Percentiles rank a stretch among this genome's conserved stretches.
Conservation (phyloP, 1,284 basidiomycete genomes). For the Leccinum subrobustum region DNA sequence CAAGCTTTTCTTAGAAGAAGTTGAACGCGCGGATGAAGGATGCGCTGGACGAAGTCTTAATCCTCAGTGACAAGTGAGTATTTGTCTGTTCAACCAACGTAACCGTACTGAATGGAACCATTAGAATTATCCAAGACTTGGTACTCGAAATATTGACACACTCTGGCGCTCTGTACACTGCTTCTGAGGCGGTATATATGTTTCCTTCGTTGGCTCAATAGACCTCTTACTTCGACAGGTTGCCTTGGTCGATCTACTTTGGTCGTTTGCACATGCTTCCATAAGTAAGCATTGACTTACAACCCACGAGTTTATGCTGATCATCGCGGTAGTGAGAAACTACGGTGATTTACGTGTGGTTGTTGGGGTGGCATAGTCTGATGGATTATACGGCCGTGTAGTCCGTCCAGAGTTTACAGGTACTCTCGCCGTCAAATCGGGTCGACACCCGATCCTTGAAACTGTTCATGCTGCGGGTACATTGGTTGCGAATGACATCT, state of each 20-base stretch:
- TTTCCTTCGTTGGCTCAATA: neutral
- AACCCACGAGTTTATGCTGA: neutral
- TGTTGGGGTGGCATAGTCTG: neutral
- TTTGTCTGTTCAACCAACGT: neutral
- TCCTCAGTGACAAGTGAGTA: conserved; percentile 72
- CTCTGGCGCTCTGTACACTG: conserved; percentile 78
- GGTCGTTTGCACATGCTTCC: conserved; percentile 81
- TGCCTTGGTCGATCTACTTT: conserved; percentile 82
- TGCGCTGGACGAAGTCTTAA: conserved; percentile 77
- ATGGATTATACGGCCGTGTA: conserved; percentile 30
- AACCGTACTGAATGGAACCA: neutral
- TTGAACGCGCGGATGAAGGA: conserved; percentile 83
- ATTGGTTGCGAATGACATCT: conserved; percentile 85
- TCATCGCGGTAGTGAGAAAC: conserved; percentile 53
- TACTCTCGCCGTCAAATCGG: conserved; percentile 82
- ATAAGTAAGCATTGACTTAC: conserved; percentile 51
- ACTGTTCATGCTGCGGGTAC: conserved; percentile 64
- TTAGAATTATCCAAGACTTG: conserved; percentile 74
- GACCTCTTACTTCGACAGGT: conserved; percentile 43
- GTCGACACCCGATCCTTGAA: conserved; percentile 86
- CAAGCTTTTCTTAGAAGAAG: conserved; percentile 53
- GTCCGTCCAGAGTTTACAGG: conserved; percentile 87
- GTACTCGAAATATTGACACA: conserved; percentile 62
- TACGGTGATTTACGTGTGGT: conserved; percentile 50
- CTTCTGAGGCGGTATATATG: conserved; percentile 75